A percentile compares a stretch with the other conserved stretches of the same genome.
Evolutionary conservation across 2,329 filamentous ascomycete species (phyloP).

Genomic region (Penicillium sp.): DNA sequence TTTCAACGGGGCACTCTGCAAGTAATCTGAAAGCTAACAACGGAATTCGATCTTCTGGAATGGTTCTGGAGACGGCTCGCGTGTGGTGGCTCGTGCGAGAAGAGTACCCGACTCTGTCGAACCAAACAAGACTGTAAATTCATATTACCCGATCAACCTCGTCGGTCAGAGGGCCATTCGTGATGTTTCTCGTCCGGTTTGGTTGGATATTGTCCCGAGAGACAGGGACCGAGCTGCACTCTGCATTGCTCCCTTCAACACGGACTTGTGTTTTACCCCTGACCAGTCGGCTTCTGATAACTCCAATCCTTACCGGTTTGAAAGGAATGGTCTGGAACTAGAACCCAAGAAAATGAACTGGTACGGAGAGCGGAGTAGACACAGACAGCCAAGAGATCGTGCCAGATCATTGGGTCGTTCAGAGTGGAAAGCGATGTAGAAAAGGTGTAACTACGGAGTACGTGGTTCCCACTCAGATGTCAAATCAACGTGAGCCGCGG

Average conservation of each 20-base stretch:
- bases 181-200: constrained; percentile 5
- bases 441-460: constrained; percentile 7
- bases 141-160: constrained; percentile 7
- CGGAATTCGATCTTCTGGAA: constrained; percentile 21
- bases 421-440: constrained; percentile 8
- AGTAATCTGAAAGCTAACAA: constrained; percentile 15
- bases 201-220: constrained; percentile 15
- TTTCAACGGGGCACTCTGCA: constrained; percentile 3
- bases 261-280: neutral
- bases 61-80: constrained; percentile 10
- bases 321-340: neutral
- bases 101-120: neutral
- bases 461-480: constrained; percentile 10
- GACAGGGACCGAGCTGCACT: neutral
- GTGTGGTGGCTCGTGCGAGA: constrained; percentile 7
- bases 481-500: constrained; percentile 18
- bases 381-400: constrained; percentile 2
- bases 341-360: neutral
- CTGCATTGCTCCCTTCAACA: neutral
- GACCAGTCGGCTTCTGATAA: neutral
- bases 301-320: neutral
- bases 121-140: neutral
- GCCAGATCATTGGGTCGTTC: constrained; percentile 8
- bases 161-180: neutral
- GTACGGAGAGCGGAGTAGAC: neutral